phyloP scores from a whole-genome alignment of 1,284 basidiomycete genomes.

The Caloboletus inedulis region DNA sequence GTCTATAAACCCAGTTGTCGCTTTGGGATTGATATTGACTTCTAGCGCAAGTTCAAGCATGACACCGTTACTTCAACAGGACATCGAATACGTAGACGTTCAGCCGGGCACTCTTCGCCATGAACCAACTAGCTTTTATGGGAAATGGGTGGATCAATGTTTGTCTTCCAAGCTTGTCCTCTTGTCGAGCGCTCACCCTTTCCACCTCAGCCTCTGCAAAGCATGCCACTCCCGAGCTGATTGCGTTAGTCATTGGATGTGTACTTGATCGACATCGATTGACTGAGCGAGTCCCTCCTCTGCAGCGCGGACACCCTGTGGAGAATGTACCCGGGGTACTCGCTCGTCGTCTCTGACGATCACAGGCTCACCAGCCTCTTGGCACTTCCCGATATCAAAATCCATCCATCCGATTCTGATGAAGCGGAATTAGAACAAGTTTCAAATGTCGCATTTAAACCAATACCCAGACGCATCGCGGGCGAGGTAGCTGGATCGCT shows the following conservation, averaged over 20 bases:
- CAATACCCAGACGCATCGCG: constrained; percentile 42
- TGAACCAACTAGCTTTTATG: constrained; percentile 41
- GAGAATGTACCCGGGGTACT: constrained; percentile 59
- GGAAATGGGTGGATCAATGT: constrained; percentile 56
- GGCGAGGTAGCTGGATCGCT: constrained; percentile 49
- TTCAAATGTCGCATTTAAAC: constrained; percentile 47
- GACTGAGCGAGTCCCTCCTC: constrained; percentile 4
- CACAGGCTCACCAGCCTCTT: constrained; percentile 46
- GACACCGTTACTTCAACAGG: constrained; percentile 16
- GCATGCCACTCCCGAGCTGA: constrained; percentile 42
- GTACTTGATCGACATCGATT: neutral
- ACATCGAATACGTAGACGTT: constrained; percentile 30
- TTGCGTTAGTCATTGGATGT: constrained; percentile 40
- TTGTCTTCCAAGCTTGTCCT: constrained; percentile 10
- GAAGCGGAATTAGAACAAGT: constrained; percentile 41
- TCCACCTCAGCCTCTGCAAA: constrained; percentile 47
- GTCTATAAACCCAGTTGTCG: neutral
- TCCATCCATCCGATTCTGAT: constrained; percentile 34
- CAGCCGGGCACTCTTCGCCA: neutral
- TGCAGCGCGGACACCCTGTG: constrained; percentile 51
- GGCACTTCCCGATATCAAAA: constrained; percentile 47
- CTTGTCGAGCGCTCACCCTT: constrained; percentile 3
- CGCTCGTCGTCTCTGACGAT: constrained; percentile 53
- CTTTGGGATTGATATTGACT: neutral
- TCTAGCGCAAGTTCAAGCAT: constrained; percentile 5